Base-by-base conservation (phyloP, 2,329 filamentous ascomycete species). In the Pestalotiopsis sp. region DNA sequence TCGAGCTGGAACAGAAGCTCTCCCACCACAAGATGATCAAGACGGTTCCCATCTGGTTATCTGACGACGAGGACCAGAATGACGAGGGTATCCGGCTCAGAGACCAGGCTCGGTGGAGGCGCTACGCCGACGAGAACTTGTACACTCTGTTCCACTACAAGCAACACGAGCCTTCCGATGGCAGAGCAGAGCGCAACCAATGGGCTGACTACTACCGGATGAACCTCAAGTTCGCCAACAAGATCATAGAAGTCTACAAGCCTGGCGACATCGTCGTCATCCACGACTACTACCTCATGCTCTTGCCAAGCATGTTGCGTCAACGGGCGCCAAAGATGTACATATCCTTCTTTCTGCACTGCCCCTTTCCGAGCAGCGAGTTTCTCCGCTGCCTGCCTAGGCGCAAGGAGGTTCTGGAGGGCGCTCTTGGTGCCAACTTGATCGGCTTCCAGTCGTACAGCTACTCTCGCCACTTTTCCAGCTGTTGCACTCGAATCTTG, bases 81-180 rank as follows among this genome's bases (percentile, higher is more conserved):
- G 85, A 89, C 0, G 87, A 92, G 45, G 92, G 93, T 52, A 88
- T 95, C 65, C 84, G 88, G 49, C 84, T 98, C 72, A 93, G 91
- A 74, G 93, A 97, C 74, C 95, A 98, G 82, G 85, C 86, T 39
- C 87, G 94, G 72, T 98, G 96, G 95, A 89, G 94, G 72, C 89
- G 92, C 56, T 98, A 96, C 80, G 94, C 95, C 17, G 94, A 98
- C 82, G 91, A 95, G 77, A 93, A 97, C 75, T 86, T 98, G 36
- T 98, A 97, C 82, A 94, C 93, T 1, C 87, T 98, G 11, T 94
- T 98, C 78, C 95, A 98, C 81, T 98, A 98, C 86, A 97, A 97
- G 82, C 93, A 96, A 77, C 93, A 97, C 77, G 93, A 95, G 78
- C 94, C 95, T 1, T 93, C 91, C 13, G 93, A 98, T 78, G 94